Evolutionary conservation across 108 stramenopile genomes (phyloP).

Genomic region (Nitzschia sp.): DNA sequence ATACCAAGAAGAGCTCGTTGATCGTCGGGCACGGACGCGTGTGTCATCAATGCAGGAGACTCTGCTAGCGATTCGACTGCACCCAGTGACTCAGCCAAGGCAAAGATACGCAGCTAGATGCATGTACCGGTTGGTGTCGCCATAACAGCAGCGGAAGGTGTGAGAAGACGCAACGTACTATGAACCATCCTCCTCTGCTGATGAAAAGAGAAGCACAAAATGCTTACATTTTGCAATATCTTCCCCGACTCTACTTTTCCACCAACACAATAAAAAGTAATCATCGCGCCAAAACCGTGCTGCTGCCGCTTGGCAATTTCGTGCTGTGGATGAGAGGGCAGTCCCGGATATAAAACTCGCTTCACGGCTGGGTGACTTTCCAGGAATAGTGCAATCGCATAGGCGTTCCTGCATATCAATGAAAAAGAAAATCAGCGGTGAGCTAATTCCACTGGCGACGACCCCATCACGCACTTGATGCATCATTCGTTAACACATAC

Average conservation of each 20-base stretch:
- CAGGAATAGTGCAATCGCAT: constrained; percentile 58
- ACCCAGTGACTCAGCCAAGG: constrained; percentile 79
- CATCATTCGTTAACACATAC: too few relatives aligned
- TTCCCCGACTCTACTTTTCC: constrained; percentile 55
- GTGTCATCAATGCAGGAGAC: constrained; percentile 84
- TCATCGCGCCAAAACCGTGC: constrained; percentile 84
- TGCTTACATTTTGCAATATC: constrained; percentile 53
- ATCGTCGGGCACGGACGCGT: constrained; percentile 75
- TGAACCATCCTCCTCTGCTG: too few relatives aligned
- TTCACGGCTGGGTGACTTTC: constrained; percentile 60
- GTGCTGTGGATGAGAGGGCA: constrained; percentile 72
- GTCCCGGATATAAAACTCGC: constrained; percentile 55
- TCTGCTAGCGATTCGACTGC: constrained; percentile 83
- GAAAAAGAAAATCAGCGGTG: too few relatives aligned
- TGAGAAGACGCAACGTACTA: constrained; percentile 3
- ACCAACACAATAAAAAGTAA: constrained; percentile 86
- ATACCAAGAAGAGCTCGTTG: constrained; percentile 65
- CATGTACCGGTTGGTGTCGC: constrained; percentile 13
- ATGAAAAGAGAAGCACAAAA: too few relatives aligned
- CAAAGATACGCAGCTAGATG: constrained; percentile 44
- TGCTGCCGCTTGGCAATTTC: constrained; percentile 79
- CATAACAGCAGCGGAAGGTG: background rate
- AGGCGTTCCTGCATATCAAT: constrained; percentile 29
- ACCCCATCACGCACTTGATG: too few relatives aligned
- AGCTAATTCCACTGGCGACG: too few relatives aligned